These are phyloP conservation scores for Sindora glabra DNA, from an alignment of 306 rosid genomes.

Conservation along the genomic window DNA sequence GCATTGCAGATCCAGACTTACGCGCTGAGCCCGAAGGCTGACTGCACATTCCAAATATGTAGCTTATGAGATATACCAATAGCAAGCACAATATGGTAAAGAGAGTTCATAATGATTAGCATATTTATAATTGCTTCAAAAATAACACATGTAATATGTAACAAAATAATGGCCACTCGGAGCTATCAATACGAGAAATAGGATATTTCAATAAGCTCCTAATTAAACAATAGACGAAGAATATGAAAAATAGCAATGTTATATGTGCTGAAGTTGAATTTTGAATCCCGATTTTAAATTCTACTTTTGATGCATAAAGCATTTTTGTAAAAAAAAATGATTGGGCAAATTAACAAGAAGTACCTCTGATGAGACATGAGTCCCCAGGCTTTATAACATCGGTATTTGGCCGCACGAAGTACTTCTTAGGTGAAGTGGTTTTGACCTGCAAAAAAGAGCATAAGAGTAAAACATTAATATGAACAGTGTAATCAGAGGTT, in stretches of 20 bases:
- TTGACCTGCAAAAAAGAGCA: constrained; percentile 60
- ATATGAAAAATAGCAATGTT: too few relatives aligned
- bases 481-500: too few relatives aligned
- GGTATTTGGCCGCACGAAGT: constrained; percentile 92
- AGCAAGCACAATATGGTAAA: neutral
- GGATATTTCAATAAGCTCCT: neutral
- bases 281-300: too few relatives aligned
- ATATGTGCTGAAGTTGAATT: too few relatives aligned
- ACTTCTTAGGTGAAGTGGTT: constrained; percentile 96
- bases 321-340: too few relatives aligned
- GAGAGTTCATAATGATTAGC: neutral
- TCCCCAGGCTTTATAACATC: constrained; percentile 83
- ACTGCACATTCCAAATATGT: constrained; percentile 46
- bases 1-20: constrained; percentile 71
- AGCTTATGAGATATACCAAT: constrained; percentile 18
- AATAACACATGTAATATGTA: neutral
- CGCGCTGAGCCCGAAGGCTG: constrained; percentile 88
- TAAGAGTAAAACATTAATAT: neutral
- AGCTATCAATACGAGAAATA: neutral
- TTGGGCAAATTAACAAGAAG: constrained; percentile 5
- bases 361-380: constrained; percentile 87
- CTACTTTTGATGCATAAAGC: too few relatives aligned
- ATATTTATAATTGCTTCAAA: constrained; percentile 7
- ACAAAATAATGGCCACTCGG: neutral
- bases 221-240: constrained; percentile 2